These are phyloP conservation scores for Tricholoma sp. DNA, from an alignment of 768 basidiomycete species.

Conservation along the genomic window DNA sequence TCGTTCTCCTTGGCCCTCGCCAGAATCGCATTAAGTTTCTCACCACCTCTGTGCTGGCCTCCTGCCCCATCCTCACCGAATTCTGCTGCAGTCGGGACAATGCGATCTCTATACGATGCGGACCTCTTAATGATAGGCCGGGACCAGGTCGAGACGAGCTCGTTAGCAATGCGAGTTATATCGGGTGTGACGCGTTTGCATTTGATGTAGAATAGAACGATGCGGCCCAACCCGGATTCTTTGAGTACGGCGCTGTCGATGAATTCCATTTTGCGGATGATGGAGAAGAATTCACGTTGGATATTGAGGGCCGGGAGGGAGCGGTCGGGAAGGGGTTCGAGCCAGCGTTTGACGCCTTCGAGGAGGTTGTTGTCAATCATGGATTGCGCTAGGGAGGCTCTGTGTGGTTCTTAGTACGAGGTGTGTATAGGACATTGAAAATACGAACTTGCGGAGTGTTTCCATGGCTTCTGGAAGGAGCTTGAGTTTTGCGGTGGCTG, in stretches of 20 bases:
- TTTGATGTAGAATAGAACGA: constrained; percentile 94
- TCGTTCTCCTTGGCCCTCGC: constrained; percentile 64
- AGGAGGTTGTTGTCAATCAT: constrained; percentile 95
- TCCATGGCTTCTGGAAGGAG: constrained; percentile 90
- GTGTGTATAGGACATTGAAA: constrained; percentile 1
- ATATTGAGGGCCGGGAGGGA: constrained; percentile 95
- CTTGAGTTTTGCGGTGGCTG: constrained; percentile 79
- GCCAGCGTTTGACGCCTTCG: constrained; percentile 83
- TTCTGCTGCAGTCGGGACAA: constrained; percentile 54
- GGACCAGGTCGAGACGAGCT: constrained; percentile 83
- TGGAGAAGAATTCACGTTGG: constrained; percentile 84
- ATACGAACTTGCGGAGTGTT: constrained; percentile 81
- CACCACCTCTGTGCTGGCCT: constrained; percentile 26
- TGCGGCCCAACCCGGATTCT: constrained; percentile 82
- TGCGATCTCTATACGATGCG: constrained; percentile 72
- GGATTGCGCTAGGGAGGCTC: constrained; percentile 80
- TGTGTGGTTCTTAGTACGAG: constrained; percentile 24
- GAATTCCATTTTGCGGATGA: constrained; percentile 83
- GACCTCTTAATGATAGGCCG: constrained; percentile 89
- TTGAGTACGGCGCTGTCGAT: constrained; percentile 90
- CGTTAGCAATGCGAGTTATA: constrained; percentile 75
- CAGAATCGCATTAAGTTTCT: constrained; percentile 64
- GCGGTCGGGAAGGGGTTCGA: constrained; percentile 90
- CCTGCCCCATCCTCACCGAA: constrained; percentile 28
- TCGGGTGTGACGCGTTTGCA: constrained; percentile 84